phyloP scores from a whole-genome alignment of 768 basidiomycete genomes.

The Rhizopogon roseolus region DNA sequence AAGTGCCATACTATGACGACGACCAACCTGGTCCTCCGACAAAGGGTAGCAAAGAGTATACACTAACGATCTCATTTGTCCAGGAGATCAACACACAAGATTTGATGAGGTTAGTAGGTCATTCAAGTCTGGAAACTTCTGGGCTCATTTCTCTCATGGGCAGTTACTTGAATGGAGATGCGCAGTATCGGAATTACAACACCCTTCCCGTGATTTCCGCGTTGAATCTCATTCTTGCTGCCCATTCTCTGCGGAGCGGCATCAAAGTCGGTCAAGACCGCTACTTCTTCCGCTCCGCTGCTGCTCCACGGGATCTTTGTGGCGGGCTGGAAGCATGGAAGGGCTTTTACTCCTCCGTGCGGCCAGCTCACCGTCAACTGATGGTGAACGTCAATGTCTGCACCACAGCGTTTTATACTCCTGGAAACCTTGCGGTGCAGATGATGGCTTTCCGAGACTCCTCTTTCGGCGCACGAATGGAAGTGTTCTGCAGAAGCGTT shows the following conservation, averaged over 20 bases:
- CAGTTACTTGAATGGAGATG: conserved; percentile 44
- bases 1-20: conserved; percentile 39
- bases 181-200: conserved; percentile 39
- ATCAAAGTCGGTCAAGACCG: conserved; percentile 48
- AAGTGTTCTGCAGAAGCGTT: conserved; percentile 62
- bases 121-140: not conserved
- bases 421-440: conserved; percentile 38
- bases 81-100: conserved; percentile 40
- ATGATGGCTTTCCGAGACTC: conserved; percentile 39
- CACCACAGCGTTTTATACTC: conserved; percentile 42
- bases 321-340: conserved; percentile 59
- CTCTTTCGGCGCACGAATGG: conserved; percentile 55
- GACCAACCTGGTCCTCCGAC: conserved; percentile 31
- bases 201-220: conserved; percentile 43
- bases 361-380: conserved; percentile 36
- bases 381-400: conserved; percentile 55
- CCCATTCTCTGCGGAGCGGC: conserved; percentile 42
- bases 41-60: conserved; percentile 31
- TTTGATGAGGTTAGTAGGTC: conserved; percentile 31
- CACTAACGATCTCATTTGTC: conserved; percentile 36
- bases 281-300: conserved; percentile 42
- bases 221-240: conserved; percentile 44
- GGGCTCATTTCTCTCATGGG: not conserved
- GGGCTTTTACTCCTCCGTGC: conserved; percentile 40
- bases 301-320: conserved; percentile 29